These are phyloP conservation scores for Suillus discolor DNA, from an alignment of 768 basidiomycete genomes.

Conservation along the genomic window DNA sequence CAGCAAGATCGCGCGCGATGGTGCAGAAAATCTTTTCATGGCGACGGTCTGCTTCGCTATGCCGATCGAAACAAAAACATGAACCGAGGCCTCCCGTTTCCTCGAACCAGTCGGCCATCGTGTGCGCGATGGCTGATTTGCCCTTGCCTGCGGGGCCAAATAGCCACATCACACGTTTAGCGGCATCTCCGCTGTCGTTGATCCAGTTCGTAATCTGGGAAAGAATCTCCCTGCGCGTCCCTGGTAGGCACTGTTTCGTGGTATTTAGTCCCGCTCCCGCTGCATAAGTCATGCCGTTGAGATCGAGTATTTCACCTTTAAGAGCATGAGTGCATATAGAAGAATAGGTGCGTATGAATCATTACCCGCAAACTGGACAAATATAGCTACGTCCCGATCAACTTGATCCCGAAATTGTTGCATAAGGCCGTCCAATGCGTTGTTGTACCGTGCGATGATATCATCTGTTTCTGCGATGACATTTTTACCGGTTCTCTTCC, in stretches of 20 bases:
- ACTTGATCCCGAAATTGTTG: not conserved
- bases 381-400: not conserved
- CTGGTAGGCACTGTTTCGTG: constrained; percentile 14
- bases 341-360: no score
- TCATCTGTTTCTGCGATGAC: not conserved
- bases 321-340: not conserved
- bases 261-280: not conserved
- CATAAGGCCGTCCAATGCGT: constrained; percentile 1
- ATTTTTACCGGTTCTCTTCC: constrained; percentile 1
- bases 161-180: constrained; percentile 14
- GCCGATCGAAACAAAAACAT: constrained; percentile 19
- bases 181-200: not conserved
- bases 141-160: constrained; percentile 25
- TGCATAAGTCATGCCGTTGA: constrained; percentile 3
- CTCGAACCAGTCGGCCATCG: constrained; percentile 15
- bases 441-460: not conserved
- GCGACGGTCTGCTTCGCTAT: constrained; percentile 3
- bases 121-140: constrained; percentile 31
- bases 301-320: not conserved
- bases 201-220: constrained; percentile 21
- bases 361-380: not conserved
- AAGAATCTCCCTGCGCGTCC: constrained; percentile 17
- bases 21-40: constrained; percentile 29
- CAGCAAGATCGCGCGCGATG: constrained; percentile 27
- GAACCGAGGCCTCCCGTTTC: constrained; percentile 20